Conservation (phyloP, 768 basidiomycete species). For the Termitomyces sp. region DNA sequence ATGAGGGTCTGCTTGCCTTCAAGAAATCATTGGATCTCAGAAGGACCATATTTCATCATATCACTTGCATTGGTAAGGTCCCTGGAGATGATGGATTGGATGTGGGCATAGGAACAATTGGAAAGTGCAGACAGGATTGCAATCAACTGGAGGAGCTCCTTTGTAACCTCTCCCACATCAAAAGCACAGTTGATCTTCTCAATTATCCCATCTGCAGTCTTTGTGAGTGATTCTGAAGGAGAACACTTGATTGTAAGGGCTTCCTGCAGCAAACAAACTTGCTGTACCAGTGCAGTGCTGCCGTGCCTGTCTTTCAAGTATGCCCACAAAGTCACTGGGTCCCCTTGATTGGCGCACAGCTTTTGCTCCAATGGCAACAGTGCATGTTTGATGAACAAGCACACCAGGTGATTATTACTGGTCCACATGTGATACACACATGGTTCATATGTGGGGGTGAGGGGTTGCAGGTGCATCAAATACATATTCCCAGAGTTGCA, state of each 20-base stretch:
- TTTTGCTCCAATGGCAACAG: neutral
- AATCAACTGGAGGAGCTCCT: neutral
- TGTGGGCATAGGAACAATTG: neutral
- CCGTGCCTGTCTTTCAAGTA: neutral
- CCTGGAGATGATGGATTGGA: neutral
- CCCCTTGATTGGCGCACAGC: neutral
- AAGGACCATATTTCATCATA: neutral
- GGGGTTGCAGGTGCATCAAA: neutral
- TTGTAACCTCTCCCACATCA: neutral
- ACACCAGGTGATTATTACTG: neutral
- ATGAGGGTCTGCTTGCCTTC: no score
- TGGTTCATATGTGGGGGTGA: neutral
- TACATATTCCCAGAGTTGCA: neutral
- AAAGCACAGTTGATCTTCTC: no score
- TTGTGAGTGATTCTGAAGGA: neutral
- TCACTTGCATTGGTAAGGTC: neutral
- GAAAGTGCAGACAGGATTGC: neutral
- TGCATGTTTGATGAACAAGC: neutral
- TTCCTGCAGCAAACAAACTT: neutral
- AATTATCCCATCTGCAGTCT: no score
- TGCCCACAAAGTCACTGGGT: neutral
- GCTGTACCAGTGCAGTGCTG: neutral
- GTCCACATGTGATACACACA: neutral
- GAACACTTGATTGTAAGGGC: neutral
- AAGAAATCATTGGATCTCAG: neutral